phyloP scores from a whole-genome alignment of 805 yeast genomes.

The Starmerella scarabaei region DNA sequence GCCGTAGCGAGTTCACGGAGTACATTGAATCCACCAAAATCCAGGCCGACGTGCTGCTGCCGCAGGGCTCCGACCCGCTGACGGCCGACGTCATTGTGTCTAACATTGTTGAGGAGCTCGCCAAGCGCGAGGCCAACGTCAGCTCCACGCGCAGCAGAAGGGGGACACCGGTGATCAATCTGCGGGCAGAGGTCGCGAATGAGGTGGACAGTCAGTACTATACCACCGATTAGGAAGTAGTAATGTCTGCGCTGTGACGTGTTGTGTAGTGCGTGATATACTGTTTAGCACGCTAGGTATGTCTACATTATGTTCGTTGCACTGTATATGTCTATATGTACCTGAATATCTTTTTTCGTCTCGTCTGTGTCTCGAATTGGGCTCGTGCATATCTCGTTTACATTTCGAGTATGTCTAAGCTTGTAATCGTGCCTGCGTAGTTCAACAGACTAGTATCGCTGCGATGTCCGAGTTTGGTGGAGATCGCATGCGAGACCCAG shows the following conservation, averaged over 20 bases:
- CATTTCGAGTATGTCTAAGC: too few species aligned
- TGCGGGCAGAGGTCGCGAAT: slow-evolving; percentile 15
- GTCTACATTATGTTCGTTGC: too few species aligned
- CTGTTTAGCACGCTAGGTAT: neutral
- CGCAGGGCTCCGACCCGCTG: slow-evolving; percentile 49
- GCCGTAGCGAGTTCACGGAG: slow-evolving; percentile 55
- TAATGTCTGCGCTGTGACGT: too few species aligned
- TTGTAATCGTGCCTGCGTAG: too few species aligned
- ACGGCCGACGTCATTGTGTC: slow-evolving; percentile 52
- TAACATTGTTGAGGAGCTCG: slow-evolving; percentile 35
- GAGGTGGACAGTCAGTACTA: slow-evolving; percentile 11
- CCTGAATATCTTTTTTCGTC: too few species aligned
- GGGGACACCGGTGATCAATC: slow-evolving; percentile 10
- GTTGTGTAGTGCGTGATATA: neutral
- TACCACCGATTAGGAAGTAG: slow-evolving; percentile 8
- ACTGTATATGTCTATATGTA: too few species aligned
- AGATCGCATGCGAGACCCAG: too few species aligned
- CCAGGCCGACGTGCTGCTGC: slow-evolving; percentile 60
- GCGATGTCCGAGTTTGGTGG: too few species aligned
- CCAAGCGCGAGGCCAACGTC: slow-evolving; percentile 1
- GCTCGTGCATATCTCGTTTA: too few species aligned
- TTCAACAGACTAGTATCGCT: too few species aligned
- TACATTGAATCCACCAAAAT: slow-evolving; percentile 50
- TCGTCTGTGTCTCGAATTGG: too few species aligned
- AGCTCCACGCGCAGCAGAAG: neutral